Conservation (phyloP, 202 grass and related monocot species). For the Panicum hallii region DNA sequence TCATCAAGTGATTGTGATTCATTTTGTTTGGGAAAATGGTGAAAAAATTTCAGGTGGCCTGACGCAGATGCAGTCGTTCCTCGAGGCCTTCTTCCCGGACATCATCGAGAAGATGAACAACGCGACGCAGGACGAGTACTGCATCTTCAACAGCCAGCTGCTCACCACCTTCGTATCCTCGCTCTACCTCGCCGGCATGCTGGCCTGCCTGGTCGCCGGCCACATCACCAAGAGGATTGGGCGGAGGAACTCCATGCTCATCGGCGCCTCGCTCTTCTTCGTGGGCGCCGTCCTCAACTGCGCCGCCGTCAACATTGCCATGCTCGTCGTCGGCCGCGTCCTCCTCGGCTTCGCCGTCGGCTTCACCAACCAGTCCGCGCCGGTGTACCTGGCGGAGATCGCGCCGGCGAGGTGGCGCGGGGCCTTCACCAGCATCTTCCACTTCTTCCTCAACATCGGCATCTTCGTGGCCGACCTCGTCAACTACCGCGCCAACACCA, state of each 20-base stretch:
- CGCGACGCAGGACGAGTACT: slow-evolving; percentile 64
- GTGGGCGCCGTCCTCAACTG: slow-evolving; percentile 63
- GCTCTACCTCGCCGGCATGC: slow-evolving; percentile 67
- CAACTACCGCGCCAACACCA: slow-evolving; percentile 73
- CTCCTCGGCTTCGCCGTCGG: slow-evolving; percentile 83
- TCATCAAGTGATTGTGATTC: neutral
- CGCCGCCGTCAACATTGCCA: slow-evolving; percentile 62
- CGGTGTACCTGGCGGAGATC: slow-evolving; percentile 81
- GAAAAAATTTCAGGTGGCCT: slow-evolving; percentile 55
- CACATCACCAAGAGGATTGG: slow-evolving; percentile 64
- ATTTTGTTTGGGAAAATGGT: neutral
- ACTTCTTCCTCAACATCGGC: slow-evolving; percentile 73
- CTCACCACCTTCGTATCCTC: slow-evolving; percentile 80
- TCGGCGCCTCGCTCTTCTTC: slow-evolving; percentile 70
- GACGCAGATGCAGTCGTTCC: slow-evolving; percentile 78
- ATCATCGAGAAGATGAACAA: slow-evolving; percentile 58
- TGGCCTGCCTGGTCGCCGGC: slow-evolving; percentile 62
- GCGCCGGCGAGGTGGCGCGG: slow-evolving; percentile 70
- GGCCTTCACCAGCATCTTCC: slow-evolving; percentile 73
- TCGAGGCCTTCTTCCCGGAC: slow-evolving; percentile 62
- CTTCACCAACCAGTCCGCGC: slow-evolving; percentile 82
- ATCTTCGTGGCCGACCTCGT: slow-evolving; percentile 67
- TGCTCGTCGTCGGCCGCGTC: slow-evolving; percentile 78
- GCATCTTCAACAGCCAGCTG: slow-evolving; percentile 72
- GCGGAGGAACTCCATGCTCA: slow-evolving; percentile 60